Base-by-base conservation (phyloP, 805 yeast genomes). In the Wilhelminamyces savonicus region DNA sequence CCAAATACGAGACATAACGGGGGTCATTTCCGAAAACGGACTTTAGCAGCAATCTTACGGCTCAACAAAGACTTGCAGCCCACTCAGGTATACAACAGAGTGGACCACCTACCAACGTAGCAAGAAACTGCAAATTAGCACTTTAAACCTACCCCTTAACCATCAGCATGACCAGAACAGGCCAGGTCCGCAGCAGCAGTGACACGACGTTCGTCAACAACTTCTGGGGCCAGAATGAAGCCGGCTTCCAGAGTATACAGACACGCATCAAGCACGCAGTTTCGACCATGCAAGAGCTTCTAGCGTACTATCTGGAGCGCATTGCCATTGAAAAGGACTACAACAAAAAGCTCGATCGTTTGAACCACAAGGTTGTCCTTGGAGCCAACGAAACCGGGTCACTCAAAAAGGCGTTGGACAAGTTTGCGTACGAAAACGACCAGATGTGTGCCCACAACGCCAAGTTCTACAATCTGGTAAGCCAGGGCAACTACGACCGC, bases 261-360 rank as follows among this genome's bases (percentile, higher is more conserved):
- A 66, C 62, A 37, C 71, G 78, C 35, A 69, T 81, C 62, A 69
- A 72, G 41, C 66, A 73, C 35, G 74, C 86, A 7, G 62, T 71
- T 23, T 68, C 66, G 27, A 78, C 92, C 9, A 44, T 60, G 28
- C 52, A 54, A 22, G 66, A 62, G 34, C 46, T 62, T 23, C 41
- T 56, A 19, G 52, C 50, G 11, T 60, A 52, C 35, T 62, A 60
- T 36, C 48, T 48, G 20, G 65, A 62, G 34, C 58, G 79, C 22
- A 57, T 71, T 1, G 60, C 71, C 11, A 69, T 86, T 23, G 95
- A 85, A 44, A 81, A 76, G 36, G 95, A 86, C 16, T 83, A 82
- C 46, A 58, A 78, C 22, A 69, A 72, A 32, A 68, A 66, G 35
- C 51, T 86, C 40, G 59, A 58, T 25, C 62, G 68, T 11, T 56